Percentiles rank a stretch among this genome's conserved stretches.
phyloP scores from a whole-genome alignment of 306 rosid genomes.

The Rubus idaeus region DNA sequence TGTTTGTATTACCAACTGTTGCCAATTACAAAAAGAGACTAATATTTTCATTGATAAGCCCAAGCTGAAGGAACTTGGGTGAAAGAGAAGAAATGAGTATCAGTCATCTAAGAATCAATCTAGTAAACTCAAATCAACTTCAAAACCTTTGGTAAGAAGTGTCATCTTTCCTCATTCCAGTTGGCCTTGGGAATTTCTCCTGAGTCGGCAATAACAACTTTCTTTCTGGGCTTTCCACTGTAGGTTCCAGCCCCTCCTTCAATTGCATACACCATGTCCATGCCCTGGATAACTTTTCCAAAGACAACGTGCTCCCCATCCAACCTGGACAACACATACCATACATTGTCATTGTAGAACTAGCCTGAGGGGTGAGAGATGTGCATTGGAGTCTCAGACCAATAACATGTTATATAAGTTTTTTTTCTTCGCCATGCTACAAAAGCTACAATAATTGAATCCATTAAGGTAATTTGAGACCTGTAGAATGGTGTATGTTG shows the following conservation, averaged over 20 bases:
- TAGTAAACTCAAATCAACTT: conserved; percentile 19
- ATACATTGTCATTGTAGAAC: conserved; percentile 10
- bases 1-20: conserved; percentile 12
- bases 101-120: conserved; percentile 16
- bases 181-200: conserved; percentile 67
- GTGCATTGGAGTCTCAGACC: neutral
- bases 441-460: neutral
- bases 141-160: conserved; percentile 19
- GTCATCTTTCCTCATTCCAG: conserved; percentile 64
- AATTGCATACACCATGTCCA: conserved; percentile 72
- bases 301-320: conserved; percentile 86
- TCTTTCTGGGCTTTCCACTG: conserved; percentile 77
- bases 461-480: neutral
- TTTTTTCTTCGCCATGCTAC: neutral
- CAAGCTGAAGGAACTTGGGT: conserved; percentile 15
- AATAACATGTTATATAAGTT: neutral
- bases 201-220: conserved; percentile 67
- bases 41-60: conserved; percentile 22
- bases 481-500: neutral
- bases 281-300: conserved; percentile 81
- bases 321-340: conserved; percentile 50
- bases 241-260: conserved; percentile 92
- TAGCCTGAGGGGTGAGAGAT: neutral
- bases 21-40: conserved; percentile 19
- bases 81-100: conserved; percentile 22